Evolutionary conservation across 1,284 basidiomycete species (phyloP).

Genomic region (Cutaneotrichosporon cavernicola): DNA sequence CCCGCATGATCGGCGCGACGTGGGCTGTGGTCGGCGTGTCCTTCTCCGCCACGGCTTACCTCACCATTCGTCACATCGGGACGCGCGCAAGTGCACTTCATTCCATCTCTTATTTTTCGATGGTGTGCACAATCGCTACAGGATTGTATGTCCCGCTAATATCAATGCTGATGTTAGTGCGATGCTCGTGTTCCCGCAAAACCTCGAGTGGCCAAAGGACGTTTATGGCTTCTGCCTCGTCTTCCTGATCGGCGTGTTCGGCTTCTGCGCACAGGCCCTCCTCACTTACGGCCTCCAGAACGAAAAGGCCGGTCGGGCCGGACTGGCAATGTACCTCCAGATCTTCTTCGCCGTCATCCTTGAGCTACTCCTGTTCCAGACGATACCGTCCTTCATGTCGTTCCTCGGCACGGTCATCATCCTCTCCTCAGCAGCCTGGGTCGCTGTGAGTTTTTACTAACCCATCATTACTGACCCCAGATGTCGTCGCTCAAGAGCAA

Average conservation of each 20-base stretch:
- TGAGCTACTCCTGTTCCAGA: slow-evolving; percentile 49
- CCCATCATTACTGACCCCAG: background rate
- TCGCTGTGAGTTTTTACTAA: slow-evolving; percentile 44
- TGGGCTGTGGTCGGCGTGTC: slow-evolving; percentile 46
- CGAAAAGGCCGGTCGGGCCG: slow-evolving; percentile 52
- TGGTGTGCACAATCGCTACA: slow-evolving; percentile 62
- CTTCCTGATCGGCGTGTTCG: slow-evolving; percentile 58
- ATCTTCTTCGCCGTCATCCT: slow-evolving; percentile 50
- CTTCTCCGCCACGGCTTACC: slow-evolving; percentile 53
- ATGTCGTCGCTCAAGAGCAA: slow-evolving; percentile 25
- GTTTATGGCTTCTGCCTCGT: slow-evolving; percentile 31
- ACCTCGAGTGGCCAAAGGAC: slow-evolving; percentile 21
- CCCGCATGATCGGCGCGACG: slow-evolving; percentile 33
- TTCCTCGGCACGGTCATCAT: slow-evolving; percentile 49
- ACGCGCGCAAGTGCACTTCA: slow-evolving; percentile 71
- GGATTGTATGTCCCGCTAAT: slow-evolving; percentile 46
- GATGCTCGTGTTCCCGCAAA: slow-evolving; percentile 22
- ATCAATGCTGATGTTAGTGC: slow-evolving; percentile 17
- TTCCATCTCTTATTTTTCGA: slow-evolving; percentile 66
- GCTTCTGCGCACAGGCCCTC: slow-evolving; percentile 62
- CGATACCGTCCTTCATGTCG: slow-evolving; percentile 43
- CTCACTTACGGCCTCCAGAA: slow-evolving; percentile 52
- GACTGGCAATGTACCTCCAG: slow-evolving; percentile 52
- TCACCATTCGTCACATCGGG: slow-evolving; percentile 68
- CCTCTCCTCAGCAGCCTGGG: slow-evolving; percentile 46